Base-by-base conservation (phyloP, 1,284 basidiomycete genomes). In the Rhodotorula sp. region DNA sequence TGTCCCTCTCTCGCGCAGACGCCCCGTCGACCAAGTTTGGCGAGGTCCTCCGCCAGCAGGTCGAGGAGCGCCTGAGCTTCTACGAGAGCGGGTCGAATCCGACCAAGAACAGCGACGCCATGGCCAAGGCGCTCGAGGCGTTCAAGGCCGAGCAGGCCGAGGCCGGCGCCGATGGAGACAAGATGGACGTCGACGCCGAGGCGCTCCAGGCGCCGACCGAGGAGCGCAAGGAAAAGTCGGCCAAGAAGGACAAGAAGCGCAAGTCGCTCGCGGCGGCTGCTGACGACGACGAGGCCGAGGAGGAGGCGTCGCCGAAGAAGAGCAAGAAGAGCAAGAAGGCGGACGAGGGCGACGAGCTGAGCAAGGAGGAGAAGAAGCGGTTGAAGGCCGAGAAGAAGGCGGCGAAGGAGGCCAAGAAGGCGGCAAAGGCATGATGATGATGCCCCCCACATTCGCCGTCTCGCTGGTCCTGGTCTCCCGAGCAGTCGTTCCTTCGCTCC, bases 11-110 rank as follows among this genome's bases (percentile, higher is more conserved):
- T 27, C 50, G 56, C 44, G 14, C 25, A 23, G 60, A 61, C 48
- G 52, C 46, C 9, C 71, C 67, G 8, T 58, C 56, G 25, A 73
- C 67, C 60, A 54, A 96, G 81, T 98, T 96, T 78, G 97, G 97
- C 69, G 94, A 97, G 81, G 97, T 94, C 17, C 87, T 99, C 34
- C 87, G 91, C 19, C 85, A 87, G 9, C 97, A 99, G 83, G 97
- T 99, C 23, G 97, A 99, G 82, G 96, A 99, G 83, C 89, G 97
- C 23, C 86, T 99, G 14, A 86, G 86, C 72, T 99, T 99, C 85
- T 99, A 98, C 85, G 95, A 96, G 78, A 71, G 63, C 14, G 78
- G 78, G 13, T 74, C 77, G 41, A 76, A 77, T 66, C 78, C 78
- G 17, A 78, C 75, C 42, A 78, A 78, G 64, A 79, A 78, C 68